These are phyloP conservation scores for Primulina tabacum DNA, from an alignment of 257 asterid genomes.

Conservation along the genomic window DNA sequence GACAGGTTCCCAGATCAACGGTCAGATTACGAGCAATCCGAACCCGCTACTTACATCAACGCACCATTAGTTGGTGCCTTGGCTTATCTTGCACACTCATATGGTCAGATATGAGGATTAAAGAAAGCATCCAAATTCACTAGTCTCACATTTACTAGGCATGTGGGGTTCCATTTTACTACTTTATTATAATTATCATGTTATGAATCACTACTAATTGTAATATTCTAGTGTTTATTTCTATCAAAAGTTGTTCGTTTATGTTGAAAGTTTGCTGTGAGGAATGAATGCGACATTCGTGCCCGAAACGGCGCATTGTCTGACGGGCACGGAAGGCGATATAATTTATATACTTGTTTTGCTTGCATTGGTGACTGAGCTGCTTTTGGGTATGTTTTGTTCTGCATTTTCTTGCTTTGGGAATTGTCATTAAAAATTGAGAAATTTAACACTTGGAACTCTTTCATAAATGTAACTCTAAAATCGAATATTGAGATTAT, in stretches of 20 bases:
- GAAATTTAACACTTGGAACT: not conserved
- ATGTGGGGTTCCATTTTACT: slow-evolving; percentile 17
- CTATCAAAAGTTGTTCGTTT: not conserved
- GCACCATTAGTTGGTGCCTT: slow-evolving; percentile 92
- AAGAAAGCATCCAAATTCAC: slow-evolving; percentile 1
- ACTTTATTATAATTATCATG: not conserved
- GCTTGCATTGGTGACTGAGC: slow-evolving; percentile 26
- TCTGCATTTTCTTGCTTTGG: slow-evolving; percentile 23
- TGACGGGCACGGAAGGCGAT: slow-evolving; percentile 22
- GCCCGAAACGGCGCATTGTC: slow-evolving; percentile 28
- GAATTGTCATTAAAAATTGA: slow-evolving; percentile 2
- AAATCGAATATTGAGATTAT: no score
- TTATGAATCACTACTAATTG: not conserved
- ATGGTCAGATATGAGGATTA: slow-evolving; percentile 61
- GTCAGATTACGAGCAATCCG: slow-evolving; percentile 88
- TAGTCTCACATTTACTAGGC: slow-evolving; percentile 21
- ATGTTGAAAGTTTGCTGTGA: not conserved
- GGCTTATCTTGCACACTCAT: slow-evolving; percentile 89
- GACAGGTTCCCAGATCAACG: slow-evolving; percentile 85
- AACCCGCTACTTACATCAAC: slow-evolving; percentile 92
- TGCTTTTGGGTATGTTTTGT: slow-evolving; percentile 27
- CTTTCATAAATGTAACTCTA: no score
- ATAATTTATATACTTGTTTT: not conserved
- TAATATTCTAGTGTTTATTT: not conserved
- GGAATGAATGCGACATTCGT: slow-evolving; percentile 30